Conservation (phyloP, 2,329 filamentous ascomycete genomes). For the Fusarium sp. region DNA sequence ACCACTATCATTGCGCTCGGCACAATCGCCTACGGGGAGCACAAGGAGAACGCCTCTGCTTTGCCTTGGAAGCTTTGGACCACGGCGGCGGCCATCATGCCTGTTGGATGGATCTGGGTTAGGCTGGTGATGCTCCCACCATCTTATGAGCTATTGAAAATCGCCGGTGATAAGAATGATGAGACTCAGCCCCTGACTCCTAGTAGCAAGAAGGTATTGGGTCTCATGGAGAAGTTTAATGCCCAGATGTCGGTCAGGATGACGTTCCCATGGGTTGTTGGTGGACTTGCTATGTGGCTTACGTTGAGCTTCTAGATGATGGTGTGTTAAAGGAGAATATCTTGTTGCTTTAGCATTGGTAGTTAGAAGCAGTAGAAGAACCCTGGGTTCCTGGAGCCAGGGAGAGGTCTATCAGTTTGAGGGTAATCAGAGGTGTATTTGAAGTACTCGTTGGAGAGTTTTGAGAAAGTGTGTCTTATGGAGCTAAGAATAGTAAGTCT, state of each 20-base stretch:
- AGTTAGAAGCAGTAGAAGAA: too few relatives aligned
- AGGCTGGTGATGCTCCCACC: slow-evolving; percentile 7
- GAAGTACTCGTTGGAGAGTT: too few relatives aligned
- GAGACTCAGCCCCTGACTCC: not conserved
- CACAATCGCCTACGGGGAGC: slow-evolving; percentile 13
- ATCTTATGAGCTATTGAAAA: not conserved
- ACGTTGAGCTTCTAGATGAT: slow-evolving; percentile 16
- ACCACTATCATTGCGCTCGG: slow-evolving; percentile 32
- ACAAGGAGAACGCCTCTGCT: not conserved
- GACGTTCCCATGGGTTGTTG: slow-evolving; percentile 41
- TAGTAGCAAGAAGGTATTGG: slow-evolving; percentile 5
- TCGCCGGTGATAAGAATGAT: not conserved
- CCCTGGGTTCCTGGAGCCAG: too few relatives aligned
- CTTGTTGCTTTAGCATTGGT: too few relatives aligned
- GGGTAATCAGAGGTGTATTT: too few relatives aligned
- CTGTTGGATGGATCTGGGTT: slow-evolving; percentile 11
- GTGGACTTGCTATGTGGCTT: slow-evolving; percentile 36
- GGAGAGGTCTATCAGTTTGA: too few relatives aligned
- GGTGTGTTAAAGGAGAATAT: too few relatives aligned
- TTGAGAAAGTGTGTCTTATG: too few relatives aligned
- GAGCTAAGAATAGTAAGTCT: too few relatives aligned
- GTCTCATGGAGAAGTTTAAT: slow-evolving; percentile 34
- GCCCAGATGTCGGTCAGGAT: slow-evolving; percentile 36
- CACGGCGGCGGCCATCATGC: not conserved
- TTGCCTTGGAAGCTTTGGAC: slow-evolving; percentile 14